Conservation (phyloP, 768 basidiomycete species). For the Rhodotorula toruloides region DNA sequence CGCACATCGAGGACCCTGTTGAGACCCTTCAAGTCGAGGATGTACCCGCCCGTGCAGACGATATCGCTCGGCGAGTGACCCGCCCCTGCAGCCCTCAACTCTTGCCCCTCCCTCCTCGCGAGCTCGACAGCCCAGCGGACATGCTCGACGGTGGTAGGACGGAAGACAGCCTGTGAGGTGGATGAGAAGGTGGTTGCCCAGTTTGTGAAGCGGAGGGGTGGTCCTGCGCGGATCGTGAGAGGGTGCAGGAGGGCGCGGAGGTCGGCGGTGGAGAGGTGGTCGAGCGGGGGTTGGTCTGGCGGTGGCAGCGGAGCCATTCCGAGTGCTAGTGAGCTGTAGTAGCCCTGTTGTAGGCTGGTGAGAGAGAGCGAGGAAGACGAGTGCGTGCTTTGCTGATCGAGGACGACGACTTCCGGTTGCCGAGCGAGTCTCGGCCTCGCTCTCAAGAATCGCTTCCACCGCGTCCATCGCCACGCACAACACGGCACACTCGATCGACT, state of each 20-base stretch:
- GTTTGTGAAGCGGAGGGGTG: slow-evolving; percentile 61
- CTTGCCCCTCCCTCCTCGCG: slow-evolving; percentile 64
- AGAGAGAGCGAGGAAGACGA: too few species aligned
- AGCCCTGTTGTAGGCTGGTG: too few species aligned
- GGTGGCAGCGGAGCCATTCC: neutral
- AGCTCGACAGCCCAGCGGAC: slow-evolving; percentile 73
- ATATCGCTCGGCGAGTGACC: slow-evolving; percentile 93
- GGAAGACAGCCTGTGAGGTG: slow-evolving; percentile 64
- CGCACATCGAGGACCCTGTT: slow-evolving; percentile 72
- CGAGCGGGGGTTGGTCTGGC: slow-evolving; percentile 44
- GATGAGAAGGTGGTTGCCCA: slow-evolving; percentile 81
- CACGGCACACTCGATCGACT: too few species aligned
- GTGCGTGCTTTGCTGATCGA: too few species aligned
- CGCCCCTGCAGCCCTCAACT: slow-evolving; percentile 75
- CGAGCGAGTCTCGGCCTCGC: neutral
- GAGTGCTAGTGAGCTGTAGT: too few species aligned
- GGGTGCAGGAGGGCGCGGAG: slow-evolving; percentile 58
- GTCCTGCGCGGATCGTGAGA: slow-evolving; percentile 50
- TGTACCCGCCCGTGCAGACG: slow-evolving; percentile 66
- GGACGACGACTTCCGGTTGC: too few species aligned
- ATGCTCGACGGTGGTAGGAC: slow-evolving; percentile 64
- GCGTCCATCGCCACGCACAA: neutral
- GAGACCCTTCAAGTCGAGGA: slow-evolving; percentile 72
- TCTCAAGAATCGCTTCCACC: neutral
- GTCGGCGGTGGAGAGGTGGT: slow-evolving; percentile 50